Percentiles rank a stretch among this genome's conserved stretches.
These are phyloP conservation scores for Sodiomyces alkalinus DNA, from an alignment of 2,329 filamentous ascomycete species.

Conservation along the genomic window DNA sequence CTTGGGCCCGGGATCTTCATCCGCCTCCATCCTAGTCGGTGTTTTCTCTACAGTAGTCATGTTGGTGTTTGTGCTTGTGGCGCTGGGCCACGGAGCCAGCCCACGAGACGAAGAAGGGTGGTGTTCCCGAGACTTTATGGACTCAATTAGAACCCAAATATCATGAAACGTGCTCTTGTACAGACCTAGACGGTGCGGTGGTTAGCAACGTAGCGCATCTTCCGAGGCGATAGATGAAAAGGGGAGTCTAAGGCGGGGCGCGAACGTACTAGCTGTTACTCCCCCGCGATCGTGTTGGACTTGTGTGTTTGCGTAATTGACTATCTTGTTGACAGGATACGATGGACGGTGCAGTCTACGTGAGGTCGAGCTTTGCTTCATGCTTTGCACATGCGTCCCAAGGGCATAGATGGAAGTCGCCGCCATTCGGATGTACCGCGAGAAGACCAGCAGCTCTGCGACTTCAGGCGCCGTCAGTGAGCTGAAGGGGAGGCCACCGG, in stretches of 20 bases:
- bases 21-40: slow-evolving; percentile 21
- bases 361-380: slow-evolving; percentile 24
- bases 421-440: slow-evolving; percentile 37
- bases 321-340: slow-evolving; percentile 36
- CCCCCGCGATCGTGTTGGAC: slow-evolving; percentile 44
- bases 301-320: slow-evolving; percentile 38
- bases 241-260: background rate
- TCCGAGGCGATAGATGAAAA: too few species aligned
- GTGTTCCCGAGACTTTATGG: slow-evolving; percentile 23
- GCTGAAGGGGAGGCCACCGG: slow-evolving; percentile 25
- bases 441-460: slow-evolving; percentile 38
- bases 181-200: slow-evolving; percentile 9
- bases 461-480: slow-evolving; percentile 33
- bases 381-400: slow-evolving; percentile 28
- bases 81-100: slow-evolving; percentile 10
- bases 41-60: slow-evolving; percentile 18
- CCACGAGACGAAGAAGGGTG: too few species aligned
- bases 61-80: slow-evolving; percentile 5
- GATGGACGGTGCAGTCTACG: slow-evolving; percentile 32
- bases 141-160: slow-evolving; percentile 26
- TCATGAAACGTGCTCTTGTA: slow-evolving; percentile 29
- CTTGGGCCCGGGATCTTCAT: slow-evolving; percentile 11
- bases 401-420: slow-evolving; percentile 31
- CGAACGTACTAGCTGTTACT: slow-evolving; percentile 32
- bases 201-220: too few species aligned